A percentile compares a stretch with the other conserved stretches of the same genome.
Evolutionary conservation across 768 basidiomycete genomes (phyloP).

Genomic region (Tricholoma hemisulphureum): DNA sequence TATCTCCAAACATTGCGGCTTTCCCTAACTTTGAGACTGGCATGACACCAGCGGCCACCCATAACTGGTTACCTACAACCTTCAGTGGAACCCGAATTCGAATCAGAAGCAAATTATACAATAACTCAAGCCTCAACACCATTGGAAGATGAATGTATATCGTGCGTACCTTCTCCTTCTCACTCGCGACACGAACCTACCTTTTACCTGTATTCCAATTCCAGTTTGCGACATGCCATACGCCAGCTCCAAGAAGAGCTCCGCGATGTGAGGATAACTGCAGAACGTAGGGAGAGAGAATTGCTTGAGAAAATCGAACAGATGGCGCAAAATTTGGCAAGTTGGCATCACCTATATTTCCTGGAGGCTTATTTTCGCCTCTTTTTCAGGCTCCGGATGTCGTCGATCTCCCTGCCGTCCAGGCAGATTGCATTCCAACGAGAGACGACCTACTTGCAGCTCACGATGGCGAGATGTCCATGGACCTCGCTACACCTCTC

Average conservation of each 20-base stretch:
- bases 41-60: not conserved
- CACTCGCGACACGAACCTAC: not conserved
- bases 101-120: not conserved
- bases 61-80: not conserved
- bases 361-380: not conserved
- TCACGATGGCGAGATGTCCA: slow-evolving; percentile 40
- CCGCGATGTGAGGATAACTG: not conserved
- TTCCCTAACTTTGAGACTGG: not conserved
- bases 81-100: not conserved
- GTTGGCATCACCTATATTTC: not conserved
- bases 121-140: not conserved
- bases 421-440: not conserved
- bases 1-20: not conserved
- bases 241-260: not conserved
- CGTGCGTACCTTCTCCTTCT: not conserved
- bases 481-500: slow-evolving; percentile 56
- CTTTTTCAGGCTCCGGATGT: not conserved
- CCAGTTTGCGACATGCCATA: not conserved
- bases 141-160: not conserved
- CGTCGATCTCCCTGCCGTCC: not conserved
- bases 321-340: not conserved
- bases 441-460: slow-evolving; percentile 27
- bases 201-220: not conserved
- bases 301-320: not conserved
- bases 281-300: not conserved